phyloP scores from a whole-genome alignment of 1,284 basidiomycete genomes.

The Pyrrhoderma lamaoense region DNA sequence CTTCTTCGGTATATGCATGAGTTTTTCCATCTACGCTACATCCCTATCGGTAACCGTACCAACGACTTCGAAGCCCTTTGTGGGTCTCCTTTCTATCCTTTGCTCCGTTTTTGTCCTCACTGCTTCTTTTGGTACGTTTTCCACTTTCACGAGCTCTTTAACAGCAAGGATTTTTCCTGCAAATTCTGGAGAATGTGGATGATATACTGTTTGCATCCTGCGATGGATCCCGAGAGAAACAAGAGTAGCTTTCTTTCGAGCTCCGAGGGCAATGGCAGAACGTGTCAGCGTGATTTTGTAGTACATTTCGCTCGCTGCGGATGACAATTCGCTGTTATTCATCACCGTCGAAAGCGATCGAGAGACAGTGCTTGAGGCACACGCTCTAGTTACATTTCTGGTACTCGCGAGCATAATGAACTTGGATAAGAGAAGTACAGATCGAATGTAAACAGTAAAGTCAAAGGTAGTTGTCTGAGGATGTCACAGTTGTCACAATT shows the following conservation, averaged over 20 bases:
- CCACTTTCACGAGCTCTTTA: conserved; percentile 83
- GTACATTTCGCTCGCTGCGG: conserved; percentile 31
- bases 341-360: neutral
- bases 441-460: too few relatives aligned
- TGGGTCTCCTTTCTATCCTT: conserved; percentile 53
- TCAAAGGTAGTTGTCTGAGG: too few relatives aligned
- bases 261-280: conserved; percentile 74
- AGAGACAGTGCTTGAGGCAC: neutral
- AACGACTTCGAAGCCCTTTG: conserved; percentile 58
- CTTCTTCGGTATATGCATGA: too few relatives aligned
- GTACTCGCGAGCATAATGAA: too few relatives aligned
- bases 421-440: too few relatives aligned
- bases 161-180: conserved; percentile 78
- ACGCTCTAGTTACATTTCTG: too few relatives aligned
- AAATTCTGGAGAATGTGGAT: conserved; percentile 59
- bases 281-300: conserved; percentile 80
- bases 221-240: conserved; percentile 71
- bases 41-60: conserved; percentile 18
- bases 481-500: too few relatives aligned
- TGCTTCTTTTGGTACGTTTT: conserved; percentile 62
- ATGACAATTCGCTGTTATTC: too few relatives aligned
- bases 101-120: conserved; percentile 63
- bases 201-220: conserved; percentile 78
- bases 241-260: conserved; percentile 65
- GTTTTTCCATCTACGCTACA: neutral